Evolutionary conservation across 177 flowering plant genomes (phyloP).

Genomic region (Vitis hybrid): DNA sequence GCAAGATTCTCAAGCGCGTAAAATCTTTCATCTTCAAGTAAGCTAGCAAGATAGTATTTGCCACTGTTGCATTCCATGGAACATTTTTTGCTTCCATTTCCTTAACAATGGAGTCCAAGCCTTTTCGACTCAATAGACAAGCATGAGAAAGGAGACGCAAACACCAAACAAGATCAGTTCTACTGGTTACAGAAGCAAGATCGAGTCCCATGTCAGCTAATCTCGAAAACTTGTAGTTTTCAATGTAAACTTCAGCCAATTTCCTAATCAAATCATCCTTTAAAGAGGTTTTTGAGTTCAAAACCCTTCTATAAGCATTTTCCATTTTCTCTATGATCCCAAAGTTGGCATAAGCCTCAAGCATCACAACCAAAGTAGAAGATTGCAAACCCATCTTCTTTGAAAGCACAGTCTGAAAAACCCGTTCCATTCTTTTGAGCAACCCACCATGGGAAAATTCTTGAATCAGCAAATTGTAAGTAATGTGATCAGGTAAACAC

Average conservation of each 20-base stretch:
- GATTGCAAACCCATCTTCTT: constrained; percentile 46
- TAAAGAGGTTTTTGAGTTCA: constrained; percentile 29
- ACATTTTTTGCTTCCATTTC: constrained; percentile 46
- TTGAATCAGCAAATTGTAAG: constrained; percentile 53
- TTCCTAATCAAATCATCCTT: constrained; percentile 46
- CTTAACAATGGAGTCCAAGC: constrained; percentile 42
- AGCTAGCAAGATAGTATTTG: constrained; percentile 49
- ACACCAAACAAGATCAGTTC: constrained; percentile 54
- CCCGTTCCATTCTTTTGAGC: constrained; percentile 57
- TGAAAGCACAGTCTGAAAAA: constrained; percentile 34
- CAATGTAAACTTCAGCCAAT: constrained; percentile 51
- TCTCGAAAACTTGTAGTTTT: constrained; percentile 53
- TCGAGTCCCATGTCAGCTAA: constrained; percentile 52
- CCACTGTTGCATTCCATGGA: constrained; percentile 39
- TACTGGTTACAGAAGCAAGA: constrained; percentile 33
- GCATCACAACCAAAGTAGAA: constrained; percentile 53
- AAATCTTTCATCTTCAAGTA: constrained; percentile 63
- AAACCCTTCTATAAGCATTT: constrained; percentile 31
- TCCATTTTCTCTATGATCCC: constrained; percentile 60
- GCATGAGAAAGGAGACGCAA: constrained; percentile 63
- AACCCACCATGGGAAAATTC: constrained; percentile 56
- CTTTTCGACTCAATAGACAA: constrained; percentile 52
- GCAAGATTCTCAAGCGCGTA: constrained; percentile 27
- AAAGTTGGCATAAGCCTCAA: constrained; percentile 54
- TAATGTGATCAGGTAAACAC: constrained; percentile 42